Percentiles rank a stretch among this genome's conserved stretches.
Evolutionary conservation across 345 rosid species (phyloP).

Genomic region (Pistacia atlantica): DNA sequence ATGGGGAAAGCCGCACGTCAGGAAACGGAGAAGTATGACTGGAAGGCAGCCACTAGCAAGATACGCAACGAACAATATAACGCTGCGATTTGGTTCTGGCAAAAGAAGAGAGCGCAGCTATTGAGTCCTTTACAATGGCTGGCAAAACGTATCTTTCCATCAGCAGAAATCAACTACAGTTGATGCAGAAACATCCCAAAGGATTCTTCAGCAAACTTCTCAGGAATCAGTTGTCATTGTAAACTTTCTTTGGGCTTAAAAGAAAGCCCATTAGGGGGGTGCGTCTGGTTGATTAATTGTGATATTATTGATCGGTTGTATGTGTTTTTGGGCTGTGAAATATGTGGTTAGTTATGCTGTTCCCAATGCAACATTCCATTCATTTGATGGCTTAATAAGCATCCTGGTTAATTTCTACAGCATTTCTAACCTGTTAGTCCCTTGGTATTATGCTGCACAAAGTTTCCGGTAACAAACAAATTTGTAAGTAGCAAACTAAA

Average conservation of each 20-base stretch:
- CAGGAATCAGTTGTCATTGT: neutral
- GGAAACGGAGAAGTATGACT: conserved; percentile 90
- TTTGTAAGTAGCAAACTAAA: too few species aligned
- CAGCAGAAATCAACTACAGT: conserved; percentile 49
- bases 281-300: conserved; percentile 21
- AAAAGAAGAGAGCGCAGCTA: conserved; percentile 74
- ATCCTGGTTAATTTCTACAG: neutral
- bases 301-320: neutral
- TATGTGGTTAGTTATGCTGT: conserved; percentile 10
- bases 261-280: neutral
- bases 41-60: conserved; percentile 90
- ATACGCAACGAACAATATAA: conserved; percentile 91
- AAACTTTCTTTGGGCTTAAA: neutral
- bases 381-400: conserved; percentile 9
- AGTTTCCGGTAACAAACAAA: too few species aligned
- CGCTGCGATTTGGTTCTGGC: conserved; percentile 99
- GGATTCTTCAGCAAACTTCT: neutral
- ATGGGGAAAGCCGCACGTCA: conserved; percentile 85
- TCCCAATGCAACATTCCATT: conserved; percentile 5
- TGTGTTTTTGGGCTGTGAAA: neutral
- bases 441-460: too few species aligned
- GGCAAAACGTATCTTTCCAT: conserved; percentile 59
- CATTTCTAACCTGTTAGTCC: neutral
- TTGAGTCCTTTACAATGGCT: conserved; percentile 80
- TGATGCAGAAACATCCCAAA: conserved; percentile 10